Conservation (phyloP, 768 basidiomycete genomes). For the Pulveroboletus sp. region DNA sequence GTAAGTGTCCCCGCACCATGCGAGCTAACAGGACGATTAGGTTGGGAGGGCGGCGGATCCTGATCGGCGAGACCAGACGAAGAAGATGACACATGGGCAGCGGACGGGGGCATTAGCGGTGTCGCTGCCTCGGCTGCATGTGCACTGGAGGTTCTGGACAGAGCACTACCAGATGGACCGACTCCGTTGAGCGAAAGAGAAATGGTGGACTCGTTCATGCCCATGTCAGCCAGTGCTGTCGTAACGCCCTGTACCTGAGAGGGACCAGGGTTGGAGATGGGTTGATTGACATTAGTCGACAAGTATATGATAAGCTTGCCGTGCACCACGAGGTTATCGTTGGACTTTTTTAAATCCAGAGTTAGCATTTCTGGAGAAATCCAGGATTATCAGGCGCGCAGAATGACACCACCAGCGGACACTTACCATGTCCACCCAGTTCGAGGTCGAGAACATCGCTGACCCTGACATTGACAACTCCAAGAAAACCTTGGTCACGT, state of each 20-base stretch:
- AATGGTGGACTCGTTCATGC: constrained; percentile 53
- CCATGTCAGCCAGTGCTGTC: constrained; percentile 56
- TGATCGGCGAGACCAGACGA: constrained; percentile 27
- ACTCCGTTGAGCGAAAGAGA: constrained; percentile 50
- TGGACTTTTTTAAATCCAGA: constrained; percentile 96
- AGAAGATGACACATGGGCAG: constrained; percentile 27
- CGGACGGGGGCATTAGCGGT: constrained; percentile 39
- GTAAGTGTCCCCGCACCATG: constrained; percentile 20
- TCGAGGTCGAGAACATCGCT: constrained; percentile 89
- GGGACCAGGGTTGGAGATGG: constrained; percentile 81
- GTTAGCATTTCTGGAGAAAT: constrained; percentile 82
- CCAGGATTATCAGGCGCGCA: not conserved
- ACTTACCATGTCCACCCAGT: constrained; percentile 86
- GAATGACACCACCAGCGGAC: constrained; percentile 1
- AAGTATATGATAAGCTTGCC: constrained; percentile 97
- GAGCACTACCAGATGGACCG: constrained; percentile 32
- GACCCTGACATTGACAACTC: constrained; percentile 93
- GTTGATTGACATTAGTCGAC: constrained; percentile 83
- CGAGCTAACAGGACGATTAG: constrained; percentile 36
- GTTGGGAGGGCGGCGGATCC: constrained; percentile 25
- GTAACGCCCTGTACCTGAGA: constrained; percentile 60
- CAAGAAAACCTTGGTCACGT: constrained; percentile 96
- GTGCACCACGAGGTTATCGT: constrained; percentile 95
- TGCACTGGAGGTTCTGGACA: constrained; percentile 65
- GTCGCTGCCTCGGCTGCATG: constrained; percentile 53